phyloP scores from a whole-genome alignment of 805 yeast genomes.

The Candida easanensis region DNA sequence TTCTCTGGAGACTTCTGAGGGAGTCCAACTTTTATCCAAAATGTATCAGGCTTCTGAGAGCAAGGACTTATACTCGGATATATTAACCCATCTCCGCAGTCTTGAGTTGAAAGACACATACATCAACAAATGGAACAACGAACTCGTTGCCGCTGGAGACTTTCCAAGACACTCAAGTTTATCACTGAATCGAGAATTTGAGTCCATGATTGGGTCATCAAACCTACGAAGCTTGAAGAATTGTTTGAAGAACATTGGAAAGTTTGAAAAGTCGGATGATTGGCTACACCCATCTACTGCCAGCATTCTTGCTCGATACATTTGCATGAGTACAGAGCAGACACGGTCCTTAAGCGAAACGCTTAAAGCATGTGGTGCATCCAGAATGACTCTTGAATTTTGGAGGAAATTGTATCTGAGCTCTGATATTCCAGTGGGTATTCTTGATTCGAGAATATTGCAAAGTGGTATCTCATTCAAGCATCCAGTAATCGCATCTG shows the following conservation, averaged over 20 bases:
- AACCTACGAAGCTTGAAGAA: slow-evolving; percentile 18
- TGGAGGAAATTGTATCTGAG: slow-evolving; percentile 16
- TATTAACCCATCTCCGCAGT: slow-evolving; percentile 13
- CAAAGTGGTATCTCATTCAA: not conserved
- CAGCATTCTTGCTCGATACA: slow-evolving; percentile 13
- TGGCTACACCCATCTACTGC: slow-evolving; percentile 19
- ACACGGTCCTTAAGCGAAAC: slow-evolving; percentile 1
- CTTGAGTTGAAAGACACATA: slow-evolving; percentile 9
- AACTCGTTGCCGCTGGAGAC: slow-evolving; percentile 16
- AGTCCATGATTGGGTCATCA: slow-evolving; percentile 11
- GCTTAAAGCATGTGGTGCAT: slow-evolving; percentile 1
- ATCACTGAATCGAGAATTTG: slow-evolving; percentile 13
- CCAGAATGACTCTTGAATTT: slow-evolving; percentile 9
- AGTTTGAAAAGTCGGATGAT: not conserved
- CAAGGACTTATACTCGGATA: slow-evolving; percentile 3
- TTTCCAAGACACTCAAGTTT: slow-evolving; percentile 17
- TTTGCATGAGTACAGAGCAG: slow-evolving; percentile 5
- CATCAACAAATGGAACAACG: slow-evolving; percentile 19
- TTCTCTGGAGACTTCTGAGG: slow-evolving; percentile 3
- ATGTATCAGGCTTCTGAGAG: slow-evolving; percentile 9
- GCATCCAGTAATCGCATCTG: slow-evolving; percentile 4
- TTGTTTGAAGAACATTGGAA: slow-evolving; percentile 12
- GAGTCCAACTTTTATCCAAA: slow-evolving; percentile 6
- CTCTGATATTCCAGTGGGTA: slow-evolving; percentile 8
- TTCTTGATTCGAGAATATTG: slow-evolving; percentile 5